A percentile compares a stretch with the other conserved stretches of the same genome.
phyloP scores from a whole-genome alignment of 305 asterid genomes.

The Galium porrigens region DNA sequence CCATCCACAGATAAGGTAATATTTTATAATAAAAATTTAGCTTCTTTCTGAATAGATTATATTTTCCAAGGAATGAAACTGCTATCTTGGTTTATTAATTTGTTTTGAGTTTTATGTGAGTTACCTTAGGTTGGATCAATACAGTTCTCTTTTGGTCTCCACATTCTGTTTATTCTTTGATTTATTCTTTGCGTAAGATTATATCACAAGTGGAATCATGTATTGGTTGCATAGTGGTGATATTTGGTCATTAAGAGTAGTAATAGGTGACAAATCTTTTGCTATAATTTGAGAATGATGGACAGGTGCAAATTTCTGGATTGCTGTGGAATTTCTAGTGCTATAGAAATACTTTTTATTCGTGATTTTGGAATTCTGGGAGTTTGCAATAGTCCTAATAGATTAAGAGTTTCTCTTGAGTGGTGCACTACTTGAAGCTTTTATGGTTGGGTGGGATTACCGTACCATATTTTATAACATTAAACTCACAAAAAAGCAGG shows the following conservation, averaged over 20 bases:
- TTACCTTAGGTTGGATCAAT: background rate
- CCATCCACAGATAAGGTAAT: conserved; percentile 5
- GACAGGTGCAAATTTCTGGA: background rate
- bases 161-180: background rate
- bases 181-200: too few species aligned
- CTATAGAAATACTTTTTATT: background rate
- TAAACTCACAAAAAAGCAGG: background rate
- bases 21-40: background rate
- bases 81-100: background rate
- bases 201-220: background rate
- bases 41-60: background rate
- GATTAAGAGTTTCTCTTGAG: background rate
- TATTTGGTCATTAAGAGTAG: background rate
- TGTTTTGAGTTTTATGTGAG: background rate
- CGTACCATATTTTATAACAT: background rate
- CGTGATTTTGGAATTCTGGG: background rate
- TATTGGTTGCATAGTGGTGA: background rate
- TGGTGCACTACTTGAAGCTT: too few species aligned
- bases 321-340: background rate
- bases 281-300: background rate
- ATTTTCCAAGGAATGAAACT: background rate
- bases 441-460: background rate
- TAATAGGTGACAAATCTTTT: background rate
- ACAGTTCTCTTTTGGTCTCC: background rate
- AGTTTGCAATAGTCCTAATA: background rate